Percentiles rank a stretch among this genome's conserved stretches.
Conservation (phyloP, 768 basidiomycete species). For the Cystobasidium tubakii region DNA sequence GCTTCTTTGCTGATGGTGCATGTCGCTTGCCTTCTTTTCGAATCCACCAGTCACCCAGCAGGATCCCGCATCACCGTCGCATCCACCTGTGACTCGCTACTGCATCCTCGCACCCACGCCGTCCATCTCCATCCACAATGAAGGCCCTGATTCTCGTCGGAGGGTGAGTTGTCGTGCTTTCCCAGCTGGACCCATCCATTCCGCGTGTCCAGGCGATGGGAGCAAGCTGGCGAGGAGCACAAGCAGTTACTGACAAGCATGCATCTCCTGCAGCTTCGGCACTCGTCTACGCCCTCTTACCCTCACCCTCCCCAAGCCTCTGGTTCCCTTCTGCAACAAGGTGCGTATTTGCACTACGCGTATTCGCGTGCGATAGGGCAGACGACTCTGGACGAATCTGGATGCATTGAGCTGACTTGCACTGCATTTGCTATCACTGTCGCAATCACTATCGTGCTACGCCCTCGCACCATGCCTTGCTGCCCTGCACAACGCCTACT, state of each 20-base stretch:
- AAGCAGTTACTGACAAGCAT: neutral
- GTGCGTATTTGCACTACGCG: constrained; percentile 23
- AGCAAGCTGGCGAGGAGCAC: neutral
- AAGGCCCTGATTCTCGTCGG: constrained; percentile 54
- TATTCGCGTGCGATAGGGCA: neutral
- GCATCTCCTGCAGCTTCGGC: constrained; percentile 49
- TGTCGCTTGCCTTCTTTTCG: no score
- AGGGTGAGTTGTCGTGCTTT: constrained; percentile 45
- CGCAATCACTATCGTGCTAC: constrained; percentile 49
- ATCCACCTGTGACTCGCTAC: neutral
- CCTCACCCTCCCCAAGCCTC: constrained; percentile 53
- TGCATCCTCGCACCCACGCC: neutral
- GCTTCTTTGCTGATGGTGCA: no score
- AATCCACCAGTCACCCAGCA: no score
- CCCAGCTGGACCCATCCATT: neutral
- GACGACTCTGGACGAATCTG: neutral
- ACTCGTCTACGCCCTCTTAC: constrained; percentile 54
- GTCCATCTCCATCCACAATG: constrained; percentile 23
- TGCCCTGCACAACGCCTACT: no score
- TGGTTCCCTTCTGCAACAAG: constrained; percentile 48
- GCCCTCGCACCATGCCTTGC: neutral
- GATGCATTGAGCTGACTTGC: neutral
- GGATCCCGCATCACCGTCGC: neutral
- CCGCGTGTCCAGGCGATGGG: neutral
- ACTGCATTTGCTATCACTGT: constrained; percentile 51